These are phyloP conservation scores for Pulveroboletus sp. DNA, from an alignment of 768 basidiomycete species.

Conservation along the genomic window DNA sequence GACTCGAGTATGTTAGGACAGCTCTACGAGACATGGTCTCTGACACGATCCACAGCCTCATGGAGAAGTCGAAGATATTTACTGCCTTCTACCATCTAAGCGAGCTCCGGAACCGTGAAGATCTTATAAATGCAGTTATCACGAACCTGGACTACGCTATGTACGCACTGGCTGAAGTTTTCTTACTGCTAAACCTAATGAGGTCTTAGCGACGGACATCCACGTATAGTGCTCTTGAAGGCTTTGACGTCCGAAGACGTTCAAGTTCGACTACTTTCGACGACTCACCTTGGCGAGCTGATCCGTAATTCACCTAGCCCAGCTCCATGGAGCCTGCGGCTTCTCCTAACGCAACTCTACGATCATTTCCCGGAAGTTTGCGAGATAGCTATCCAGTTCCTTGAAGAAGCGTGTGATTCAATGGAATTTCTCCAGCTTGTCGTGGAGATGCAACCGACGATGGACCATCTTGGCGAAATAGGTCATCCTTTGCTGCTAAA, in stretches of 20 bases:
- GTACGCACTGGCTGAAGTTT: conserved; percentile 41
- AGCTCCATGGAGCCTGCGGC: conserved; percentile 83
- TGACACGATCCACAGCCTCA: conserved; percentile 46
- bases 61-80: conserved; percentile 91
- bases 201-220: conserved; percentile 80
- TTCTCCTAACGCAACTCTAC: conserved; percentile 93
- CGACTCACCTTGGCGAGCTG: conserved; percentile 77
- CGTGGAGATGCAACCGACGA: conserved; percentile 89
- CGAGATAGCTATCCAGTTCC: conserved; percentile 81
- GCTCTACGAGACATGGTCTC: background rate
- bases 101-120: conserved; percentile 86
- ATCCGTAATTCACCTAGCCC: conserved; percentile 61
- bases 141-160: conserved; percentile 89
- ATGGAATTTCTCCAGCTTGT: conserved; percentile 82
- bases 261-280: conserved; percentile 85
- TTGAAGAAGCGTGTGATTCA: conserved; percentile 87
- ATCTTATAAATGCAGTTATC: conserved; percentile 86
- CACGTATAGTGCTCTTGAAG: conserved; percentile 89
- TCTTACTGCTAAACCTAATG: background rate
- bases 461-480: conserved; percentile 93
- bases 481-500: conserved; percentile 85
- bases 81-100: conserved; percentile 94
- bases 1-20: conserved; percentile 66
- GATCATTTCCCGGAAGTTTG: conserved; percentile 89
- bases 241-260: conserved; percentile 92